Evolutionary conservation across 2,329 filamentous ascomycete species (phyloP).

Genomic region (Chalara sp.): DNA sequence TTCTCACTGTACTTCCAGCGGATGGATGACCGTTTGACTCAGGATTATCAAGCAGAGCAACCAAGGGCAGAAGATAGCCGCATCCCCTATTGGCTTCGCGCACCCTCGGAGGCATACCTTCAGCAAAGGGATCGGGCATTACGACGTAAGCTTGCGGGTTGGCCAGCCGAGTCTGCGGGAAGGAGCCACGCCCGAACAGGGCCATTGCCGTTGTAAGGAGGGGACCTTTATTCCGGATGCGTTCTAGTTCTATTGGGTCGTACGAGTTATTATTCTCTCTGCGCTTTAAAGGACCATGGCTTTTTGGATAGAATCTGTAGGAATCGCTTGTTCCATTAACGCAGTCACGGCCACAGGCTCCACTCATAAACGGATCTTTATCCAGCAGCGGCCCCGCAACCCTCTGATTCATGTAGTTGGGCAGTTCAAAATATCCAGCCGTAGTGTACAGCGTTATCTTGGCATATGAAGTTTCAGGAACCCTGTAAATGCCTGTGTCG

Average conservation of each 20-base stretch:
- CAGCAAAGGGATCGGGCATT: not conserved
- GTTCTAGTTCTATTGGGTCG: not conserved
- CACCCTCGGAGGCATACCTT: too few species aligned
- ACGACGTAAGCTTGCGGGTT: not conserved
- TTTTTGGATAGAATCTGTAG: not conserved
- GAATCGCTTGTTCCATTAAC: not conserved
- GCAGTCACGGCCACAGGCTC: not conserved
- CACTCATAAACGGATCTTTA: not conserved
- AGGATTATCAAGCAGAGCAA: too few species aligned
- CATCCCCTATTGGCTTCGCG: too few species aligned
- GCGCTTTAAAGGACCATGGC: not conserved
- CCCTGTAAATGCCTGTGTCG: too few species aligned
- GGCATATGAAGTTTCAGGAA: constrained; percentile 5
- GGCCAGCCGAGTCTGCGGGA: not conserved
- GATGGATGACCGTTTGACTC: too few species aligned
- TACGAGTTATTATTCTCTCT: not conserved
- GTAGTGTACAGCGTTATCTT: constrained; percentile 24
- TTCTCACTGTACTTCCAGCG: too few species aligned
- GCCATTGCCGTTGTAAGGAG: constrained; percentile 18
- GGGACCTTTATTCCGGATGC: constrained; percentile 7
- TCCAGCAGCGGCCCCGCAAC: not conserved
- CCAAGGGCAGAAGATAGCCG: too few species aligned
- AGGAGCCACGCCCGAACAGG: constrained; percentile 20
- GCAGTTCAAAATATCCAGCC: constrained; percentile 22
- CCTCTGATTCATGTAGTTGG: not conserved